Conservation (phyloP, 352 stramenopile genomes). For the Phytophthora niederhauseri region DNA sequence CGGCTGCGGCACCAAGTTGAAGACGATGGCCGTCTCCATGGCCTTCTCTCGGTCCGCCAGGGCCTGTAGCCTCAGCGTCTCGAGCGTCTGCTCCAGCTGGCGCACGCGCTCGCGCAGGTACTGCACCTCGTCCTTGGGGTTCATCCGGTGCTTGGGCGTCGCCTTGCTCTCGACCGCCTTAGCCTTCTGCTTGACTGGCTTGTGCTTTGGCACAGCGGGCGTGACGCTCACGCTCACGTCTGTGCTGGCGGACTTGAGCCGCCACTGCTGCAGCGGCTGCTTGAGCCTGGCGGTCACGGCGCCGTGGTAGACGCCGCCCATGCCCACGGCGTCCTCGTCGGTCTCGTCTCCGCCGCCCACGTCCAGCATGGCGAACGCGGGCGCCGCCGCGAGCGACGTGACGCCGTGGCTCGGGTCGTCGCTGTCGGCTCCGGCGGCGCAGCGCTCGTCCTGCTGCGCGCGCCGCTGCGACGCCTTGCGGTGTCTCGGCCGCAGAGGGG, state of each 20-base stretch:
- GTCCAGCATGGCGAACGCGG: slow-evolving; percentile 27
- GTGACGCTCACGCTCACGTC: slow-evolving; percentile 18
- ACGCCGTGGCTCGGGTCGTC: slow-evolving; percentile 10
- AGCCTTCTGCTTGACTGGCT: slow-evolving; percentile 8
- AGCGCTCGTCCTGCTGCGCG: slow-evolving; percentile 10
- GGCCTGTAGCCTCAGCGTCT: slow-evolving; percentile 28
- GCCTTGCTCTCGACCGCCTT: slow-evolving; percentile 14
- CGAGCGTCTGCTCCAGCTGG: slow-evolving; percentile 33
- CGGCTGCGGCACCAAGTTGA: slow-evolving; percentile 35
- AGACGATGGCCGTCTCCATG: slow-evolving; percentile 32
- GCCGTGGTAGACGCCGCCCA: slow-evolving; percentile 31
- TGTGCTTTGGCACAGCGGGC: background rate
- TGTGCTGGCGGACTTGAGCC: slow-evolving; percentile 27
- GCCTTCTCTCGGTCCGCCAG: slow-evolving; percentile 29
- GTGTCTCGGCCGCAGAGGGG: slow-evolving; percentile 19
- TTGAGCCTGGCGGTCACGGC: slow-evolving; percentile 27
- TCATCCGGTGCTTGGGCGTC: slow-evolving; percentile 23
- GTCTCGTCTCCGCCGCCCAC: slow-evolving; percentile 23
- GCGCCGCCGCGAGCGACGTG: slow-evolving; percentile 17
- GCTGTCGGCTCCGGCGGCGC: slow-evolving; percentile 6
- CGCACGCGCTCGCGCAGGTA: slow-evolving; percentile 23
- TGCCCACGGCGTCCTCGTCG: slow-evolving; percentile 29
- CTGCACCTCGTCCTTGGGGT: slow-evolving; percentile 38
- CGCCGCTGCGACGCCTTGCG: background rate
- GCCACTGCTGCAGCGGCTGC: slow-evolving; percentile 17